Conservation (phyloP, 1,284 basidiomycete genomes). For the Sporisorium iseilematis-ciliati region DNA sequence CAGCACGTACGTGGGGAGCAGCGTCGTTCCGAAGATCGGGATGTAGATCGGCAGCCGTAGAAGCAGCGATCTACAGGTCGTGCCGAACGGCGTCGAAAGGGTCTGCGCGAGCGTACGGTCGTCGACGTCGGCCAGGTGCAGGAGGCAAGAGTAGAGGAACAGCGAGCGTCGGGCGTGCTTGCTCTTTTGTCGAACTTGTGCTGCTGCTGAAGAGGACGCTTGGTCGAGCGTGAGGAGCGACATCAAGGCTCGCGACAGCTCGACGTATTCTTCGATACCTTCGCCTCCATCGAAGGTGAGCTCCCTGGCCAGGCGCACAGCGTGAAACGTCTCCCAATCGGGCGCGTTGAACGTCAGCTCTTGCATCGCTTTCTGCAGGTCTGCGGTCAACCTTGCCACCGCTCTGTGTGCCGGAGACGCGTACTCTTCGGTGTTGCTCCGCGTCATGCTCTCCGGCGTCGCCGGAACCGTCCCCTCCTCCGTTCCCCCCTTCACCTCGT, state of each 20-base stretch:
- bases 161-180: slow-evolving; percentile 17
- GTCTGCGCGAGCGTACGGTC: slow-evolving; percentile 18
- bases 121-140: slow-evolving; percentile 27
- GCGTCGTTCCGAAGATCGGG: slow-evolving; percentile 26
- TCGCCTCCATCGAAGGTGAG: slow-evolving; percentile 77
- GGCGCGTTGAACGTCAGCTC: slow-evolving; percentile 88
- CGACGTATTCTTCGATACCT: slow-evolving; percentile 29
- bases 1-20: slow-evolving; percentile 40
- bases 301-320: slow-evolving; percentile 87
- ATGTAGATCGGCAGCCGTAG: slow-evolving; percentile 33
- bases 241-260: slow-evolving; percentile 22
- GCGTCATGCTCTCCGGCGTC: slow-evolving; percentile 43
- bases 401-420: slow-evolving; percentile 75
- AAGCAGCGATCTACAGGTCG: slow-evolving; percentile 12
- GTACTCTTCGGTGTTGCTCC: slow-evolving; percentile 15
- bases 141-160: slow-evolving; percentile 27
- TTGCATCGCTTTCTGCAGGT: slow-evolving; percentile 79
- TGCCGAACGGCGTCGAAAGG: background rate
- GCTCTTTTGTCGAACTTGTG: slow-evolving; percentile 2
- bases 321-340: slow-evolving; percentile 90
- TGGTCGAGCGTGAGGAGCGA: slow-evolving; percentile 23
- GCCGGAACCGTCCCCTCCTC: slow-evolving; percentile 41
- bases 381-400: slow-evolving; percentile 86
- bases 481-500: background rate
- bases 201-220: too few species aligned